Base-by-base conservation (phyloP, 2,329 filamentous ascomycete genomes). In the Ascochyta clinopodiicola region DNA sequence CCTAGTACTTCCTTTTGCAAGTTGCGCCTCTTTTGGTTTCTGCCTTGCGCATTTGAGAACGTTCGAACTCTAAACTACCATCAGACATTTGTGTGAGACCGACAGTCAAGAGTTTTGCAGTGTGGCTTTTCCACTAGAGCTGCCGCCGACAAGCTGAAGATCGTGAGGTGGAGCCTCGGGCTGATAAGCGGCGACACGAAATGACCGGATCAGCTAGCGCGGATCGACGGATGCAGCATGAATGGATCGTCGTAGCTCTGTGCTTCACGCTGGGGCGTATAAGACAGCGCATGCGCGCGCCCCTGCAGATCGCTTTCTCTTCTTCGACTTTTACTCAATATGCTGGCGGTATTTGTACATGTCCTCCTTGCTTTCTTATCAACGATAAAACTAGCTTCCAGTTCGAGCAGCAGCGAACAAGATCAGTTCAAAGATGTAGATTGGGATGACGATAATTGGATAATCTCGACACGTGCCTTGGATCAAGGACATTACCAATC, bases 401-500 rank as follows among this genome's bases (percentile, higher is more conserved):
- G 46, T 38, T 64, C 65, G 9, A 62, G 52, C 9, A 66, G 61
- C 51, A 63, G 51, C 44, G 61, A 66, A 53, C 63, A 65, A 42
- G 58, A 66, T 17, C 57, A 63, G 24, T 70, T 71, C 46, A 56
- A 57, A 22, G 77, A 80, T 37, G 83, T 86, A 17, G 81, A 80
- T 2, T 88, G 84, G 84, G 82, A 87, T 67, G 80, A 86, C 56
- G 77, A 79, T 21, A 80, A 81, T 35, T 88, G 85, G 85, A 71
- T 77, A 13, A 72, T 88, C 21, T 79, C 76, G 5, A 86, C 83
- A 9, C 82, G 77, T 10, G 69, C 72, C 9, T 72, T 88, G 13
- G 81, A 85, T 56, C 81, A 81, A 72, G 84, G 84, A 27, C 80
- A 86, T 63, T 86, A 84, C 63, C 84, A 88, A 66, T 82, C 84